Evolutionary conservation across 148 eudicot species (phyloP), one percentile per base, ranked within the genome.

Genomic region (Silene latifolia): DNA sequence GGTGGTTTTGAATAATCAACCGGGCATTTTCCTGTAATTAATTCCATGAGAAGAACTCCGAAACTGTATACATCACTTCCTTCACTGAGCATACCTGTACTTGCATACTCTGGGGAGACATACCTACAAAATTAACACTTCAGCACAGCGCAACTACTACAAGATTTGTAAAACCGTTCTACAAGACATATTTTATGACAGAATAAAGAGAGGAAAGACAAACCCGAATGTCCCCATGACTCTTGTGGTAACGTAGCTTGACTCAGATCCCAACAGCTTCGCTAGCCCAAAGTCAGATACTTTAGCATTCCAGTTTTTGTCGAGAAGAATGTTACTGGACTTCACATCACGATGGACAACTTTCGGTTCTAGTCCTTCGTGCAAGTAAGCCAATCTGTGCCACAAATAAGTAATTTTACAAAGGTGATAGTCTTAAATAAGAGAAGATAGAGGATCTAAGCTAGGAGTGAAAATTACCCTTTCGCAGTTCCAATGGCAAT

Each of bases 161-260:
- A 48, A 51, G 17, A 51, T 51, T 12, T 51, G 56, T 51, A 3
- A 51, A 51, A 13, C 17, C 17, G 56, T 51, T 51, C 1, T 51
- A 51, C 56, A 51, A 3, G 20, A 23, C 23, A 13, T 14, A 12
- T 24, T 51, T 8, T 23, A 20, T 58, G 32, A 29, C 25, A 59
- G 44, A 54, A 27, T 47, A 15, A 29, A 19, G 51, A 35, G 9
- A 61, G 73, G 73, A 69, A 73, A 60, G 77, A 85, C 90, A 62
- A 68, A 94, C 98, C 97, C 98, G 53, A 94, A 94, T 70, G 98
- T 94, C 71, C 98, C 98, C 98, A 94, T 94, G 21, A 94, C 97
- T 82, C 98, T 82, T 19, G 98, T 94, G 64, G 98, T 92, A 73
- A 94, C 97, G 68, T 90, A 83, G 87, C 89, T 94, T 78, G 86